Conservation (phyloP, 768 basidiomycete genomes). For the Leccinellum luteum region DNA sequence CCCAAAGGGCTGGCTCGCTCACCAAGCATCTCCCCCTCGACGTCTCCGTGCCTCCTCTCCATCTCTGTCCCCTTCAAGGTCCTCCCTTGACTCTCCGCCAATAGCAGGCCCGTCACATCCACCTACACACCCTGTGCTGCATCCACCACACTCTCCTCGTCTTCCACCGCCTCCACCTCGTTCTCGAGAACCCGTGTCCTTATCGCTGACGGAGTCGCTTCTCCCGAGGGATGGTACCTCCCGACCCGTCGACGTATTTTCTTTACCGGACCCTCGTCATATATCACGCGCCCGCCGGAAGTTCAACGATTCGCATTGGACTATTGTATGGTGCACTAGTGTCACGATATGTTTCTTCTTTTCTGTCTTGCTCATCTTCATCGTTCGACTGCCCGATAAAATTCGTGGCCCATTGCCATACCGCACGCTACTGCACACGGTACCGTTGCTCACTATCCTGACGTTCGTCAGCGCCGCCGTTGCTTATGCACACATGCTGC, state of each 20-base stretch:
- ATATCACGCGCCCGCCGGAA: slow-evolving; percentile 62
- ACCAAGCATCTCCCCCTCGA: slow-evolving; percentile 63
- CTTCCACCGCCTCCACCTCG: slow-evolving; percentile 41
- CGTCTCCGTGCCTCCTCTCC: slow-evolving; percentile 42
- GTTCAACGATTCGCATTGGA: slow-evolving; percentile 75
- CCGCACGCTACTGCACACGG: slow-evolving; percentile 70
- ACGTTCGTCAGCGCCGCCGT: slow-evolving; percentile 67
- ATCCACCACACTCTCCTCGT: slow-evolving; percentile 35
- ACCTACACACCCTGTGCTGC: slow-evolving; percentile 30
- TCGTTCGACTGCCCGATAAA: slow-evolving; percentile 42
- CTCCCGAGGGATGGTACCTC: slow-evolving; percentile 69
- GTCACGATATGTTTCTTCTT: slow-evolving; percentile 60
- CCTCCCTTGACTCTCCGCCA: slow-evolving; percentile 35
- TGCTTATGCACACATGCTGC: slow-evolving; percentile 71
- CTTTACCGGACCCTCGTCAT: slow-evolving; percentile 73
- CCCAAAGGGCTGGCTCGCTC: slow-evolving; percentile 67
- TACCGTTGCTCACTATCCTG: slow-evolving; percentile 72
- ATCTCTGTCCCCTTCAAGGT: slow-evolving; percentile 37
- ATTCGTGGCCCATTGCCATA: slow-evolving; percentile 46
- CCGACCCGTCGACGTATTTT: slow-evolving; percentile 68
- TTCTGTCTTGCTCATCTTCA: slow-evolving; percentile 63
- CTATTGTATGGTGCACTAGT: slow-evolving; percentile 59
- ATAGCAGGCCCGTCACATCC: slow-evolving; percentile 33
- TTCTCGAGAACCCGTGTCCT: slow-evolving; percentile 45
- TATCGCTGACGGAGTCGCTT: slow-evolving; percentile 76